A percentile compares a stretch with the other conserved stretches of the same genome.
Evolutionary conservation across 805 yeast species (phyloP).

Genomic region (Sungouiella blattae): DNA sequence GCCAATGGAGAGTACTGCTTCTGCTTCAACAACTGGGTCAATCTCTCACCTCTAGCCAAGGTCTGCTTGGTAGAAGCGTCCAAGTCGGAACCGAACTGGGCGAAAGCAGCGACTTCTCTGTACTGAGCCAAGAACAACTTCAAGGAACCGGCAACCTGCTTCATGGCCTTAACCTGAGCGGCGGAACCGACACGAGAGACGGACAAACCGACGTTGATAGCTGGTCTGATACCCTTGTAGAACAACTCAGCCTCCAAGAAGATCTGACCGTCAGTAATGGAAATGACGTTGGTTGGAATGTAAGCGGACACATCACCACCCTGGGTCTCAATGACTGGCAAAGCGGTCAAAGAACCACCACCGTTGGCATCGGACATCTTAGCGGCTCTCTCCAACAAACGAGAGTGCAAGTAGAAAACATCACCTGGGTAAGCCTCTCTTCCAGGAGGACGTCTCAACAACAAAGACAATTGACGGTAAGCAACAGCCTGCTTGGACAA

Average conservation of each 20-base stretch:
- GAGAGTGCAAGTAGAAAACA: conserved; percentile 92
- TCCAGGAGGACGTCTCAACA: conserved; percentile 96
- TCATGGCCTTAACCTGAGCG: conserved; percentile 99
- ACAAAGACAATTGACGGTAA: conserved; percentile 97
- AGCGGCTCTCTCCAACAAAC: conserved; percentile 96
- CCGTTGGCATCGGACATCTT: conserved; percentile 89
- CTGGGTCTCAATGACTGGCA: conserved; percentile 96
- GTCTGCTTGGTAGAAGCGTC: conserved; percentile 99
- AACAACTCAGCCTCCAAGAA: conserved; percentile 99
- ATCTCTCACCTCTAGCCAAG: conserved; percentile 99
- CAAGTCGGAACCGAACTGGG: conserved; percentile 99
- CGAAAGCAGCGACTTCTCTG: conserved; percentile 99
- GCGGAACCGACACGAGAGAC: conserved; percentile 99
- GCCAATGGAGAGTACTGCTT: conserved; percentile 95
- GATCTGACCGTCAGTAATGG: conserved; percentile 96
- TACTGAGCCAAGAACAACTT: conserved; percentile 99
- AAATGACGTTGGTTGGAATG: conserved; percentile 96
- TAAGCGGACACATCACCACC: conserved; percentile 99
- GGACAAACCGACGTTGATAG: conserved; percentile 98
- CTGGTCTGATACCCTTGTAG: conserved; percentile 99
- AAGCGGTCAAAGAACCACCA: conserved; percentile 93
- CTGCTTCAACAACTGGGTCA: conserved; percentile 97
- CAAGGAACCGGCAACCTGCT: conserved; percentile 99
- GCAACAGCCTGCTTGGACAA: conserved; percentile 99
- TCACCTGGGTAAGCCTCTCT: conserved; percentile 98